phyloP scores from a whole-genome alignment of 371 early-diverging fungal genomes.

The Sporodiniella umbellata region DNA sequence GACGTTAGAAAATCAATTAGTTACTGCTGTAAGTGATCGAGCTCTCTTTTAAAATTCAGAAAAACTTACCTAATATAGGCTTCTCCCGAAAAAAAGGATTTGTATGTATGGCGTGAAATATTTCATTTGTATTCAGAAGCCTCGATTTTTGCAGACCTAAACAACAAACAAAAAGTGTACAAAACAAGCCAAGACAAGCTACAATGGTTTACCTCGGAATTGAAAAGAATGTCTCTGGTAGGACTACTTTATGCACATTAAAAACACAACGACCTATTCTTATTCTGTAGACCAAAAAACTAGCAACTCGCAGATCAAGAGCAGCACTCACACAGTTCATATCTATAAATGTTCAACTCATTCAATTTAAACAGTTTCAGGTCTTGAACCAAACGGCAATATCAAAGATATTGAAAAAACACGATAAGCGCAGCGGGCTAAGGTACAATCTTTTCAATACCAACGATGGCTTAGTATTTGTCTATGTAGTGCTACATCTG shows the following conservation, averaged over 20 bases:
- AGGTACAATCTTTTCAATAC: slow-evolving; percentile 23
- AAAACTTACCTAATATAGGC: slow-evolving; percentile 4
- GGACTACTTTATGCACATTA: neutral
- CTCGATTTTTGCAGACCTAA: slow-evolving; percentile 55
- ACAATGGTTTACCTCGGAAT: slow-evolving; percentile 45
- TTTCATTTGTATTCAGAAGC: slow-evolving; percentile 66
- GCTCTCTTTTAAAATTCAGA: too few species aligned
- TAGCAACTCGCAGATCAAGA: slow-evolving; percentile 33
- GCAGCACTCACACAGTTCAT: slow-evolving; percentile 44
- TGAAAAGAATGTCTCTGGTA: slow-evolving; percentile 38
- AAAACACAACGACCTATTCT: neutral
- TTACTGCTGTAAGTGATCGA: slow-evolving; percentile 31
- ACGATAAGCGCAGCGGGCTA: slow-evolving; percentile 71
- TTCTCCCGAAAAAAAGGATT: slow-evolving; percentile 18
- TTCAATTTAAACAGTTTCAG: slow-evolving; percentile 60
- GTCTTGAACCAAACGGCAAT: slow-evolving; percentile 70
- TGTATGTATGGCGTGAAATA: slow-evolving; percentile 71
- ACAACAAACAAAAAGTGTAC: slow-evolving; percentile 34
- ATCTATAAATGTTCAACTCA: slow-evolving; percentile 60
- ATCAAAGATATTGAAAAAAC: slow-evolving; percentile 76
- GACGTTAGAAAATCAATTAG: slow-evolving; percentile 38
- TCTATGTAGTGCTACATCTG: slow-evolving; percentile 23
- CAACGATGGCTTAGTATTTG: neutral
- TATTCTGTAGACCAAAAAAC: slow-evolving; percentile 17
- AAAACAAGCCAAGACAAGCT: slow-evolving; percentile 46